Percentiles rank a stretch among this genome's conserved stretches.
Conservation (phyloP, 768 basidiomycete species). For the Tylopilus cervinicoccineus region DNA sequence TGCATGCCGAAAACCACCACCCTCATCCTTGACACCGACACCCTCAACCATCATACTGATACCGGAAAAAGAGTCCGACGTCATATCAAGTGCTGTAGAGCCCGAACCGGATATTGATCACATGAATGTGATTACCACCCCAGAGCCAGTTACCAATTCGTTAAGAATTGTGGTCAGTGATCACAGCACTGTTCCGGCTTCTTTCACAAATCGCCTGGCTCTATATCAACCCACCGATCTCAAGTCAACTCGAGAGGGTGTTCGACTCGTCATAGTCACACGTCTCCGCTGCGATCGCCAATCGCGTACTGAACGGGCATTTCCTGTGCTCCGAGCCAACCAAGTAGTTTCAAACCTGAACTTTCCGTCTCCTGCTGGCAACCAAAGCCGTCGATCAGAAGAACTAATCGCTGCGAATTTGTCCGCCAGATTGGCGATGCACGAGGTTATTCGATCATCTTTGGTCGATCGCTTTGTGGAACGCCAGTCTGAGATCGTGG, state of each 20-base stretch:
- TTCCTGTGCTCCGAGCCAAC: slow-evolving; percentile 63
- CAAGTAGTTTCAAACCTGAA: slow-evolving; percentile 37
- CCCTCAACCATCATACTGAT: slow-evolving; percentile 11
- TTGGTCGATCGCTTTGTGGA: slow-evolving; percentile 53
- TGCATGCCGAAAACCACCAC: slow-evolving; percentile 5
- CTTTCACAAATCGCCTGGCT: slow-evolving; percentile 5
- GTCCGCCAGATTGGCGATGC: slow-evolving; percentile 34
- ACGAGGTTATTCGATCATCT: slow-evolving; percentile 41
- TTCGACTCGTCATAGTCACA: slow-evolving; percentile 60
- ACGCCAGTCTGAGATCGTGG: slow-evolving; percentile 45
- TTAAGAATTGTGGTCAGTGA: slow-evolving; percentile 29
- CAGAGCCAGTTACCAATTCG: slow-evolving; percentile 11
- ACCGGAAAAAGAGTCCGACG: slow-evolving; percentile 14
- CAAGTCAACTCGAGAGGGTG: slow-evolving; percentile 52
- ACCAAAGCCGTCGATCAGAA: slow-evolving; percentile 44
- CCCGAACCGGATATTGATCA: slow-evolving; percentile 6
- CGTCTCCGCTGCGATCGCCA: slow-evolving; percentile 58
- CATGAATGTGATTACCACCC: slow-evolving; percentile 6
- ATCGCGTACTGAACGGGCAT: slow-evolving; percentile 57
- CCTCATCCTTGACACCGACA: slow-evolving; percentile 11
- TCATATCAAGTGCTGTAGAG: slow-evolving; percentile 8
- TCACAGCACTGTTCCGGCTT: slow-evolving; percentile 16
- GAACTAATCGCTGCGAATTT: slow-evolving; percentile 41
- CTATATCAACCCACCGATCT: slow-evolving; percentile 15
- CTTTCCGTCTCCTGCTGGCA: slow-evolving; percentile 26